A percentile compares a stretch with the other conserved stretches of the same genome.
Conservation (phyloP, 129 eudicot genomes). For the Cynara cardunculus region DNA sequence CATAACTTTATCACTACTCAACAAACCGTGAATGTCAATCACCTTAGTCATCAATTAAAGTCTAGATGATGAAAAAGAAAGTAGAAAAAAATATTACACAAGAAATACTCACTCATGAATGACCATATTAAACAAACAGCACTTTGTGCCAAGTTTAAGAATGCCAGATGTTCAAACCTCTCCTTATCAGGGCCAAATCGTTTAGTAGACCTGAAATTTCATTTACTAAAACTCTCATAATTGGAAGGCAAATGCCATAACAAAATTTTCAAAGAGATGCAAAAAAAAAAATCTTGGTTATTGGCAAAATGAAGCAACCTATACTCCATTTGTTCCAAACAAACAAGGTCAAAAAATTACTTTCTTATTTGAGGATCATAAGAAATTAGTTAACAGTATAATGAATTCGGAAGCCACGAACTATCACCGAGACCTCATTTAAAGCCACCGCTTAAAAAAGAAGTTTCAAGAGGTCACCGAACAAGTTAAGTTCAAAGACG, state of each 20-base stretch:
- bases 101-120: slow-evolving; percentile 61
- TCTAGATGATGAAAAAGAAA: not conserved
- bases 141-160: slow-evolving; percentile 85
- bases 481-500: not conserved
- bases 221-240: not conserved
- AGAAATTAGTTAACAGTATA: no score
- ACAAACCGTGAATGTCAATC: slow-evolving; percentile 11
- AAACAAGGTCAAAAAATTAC: not conserved
- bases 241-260: not conserved
- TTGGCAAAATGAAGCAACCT: not conserved
- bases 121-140: slow-evolving; percentile 93
- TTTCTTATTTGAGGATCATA: not conserved
- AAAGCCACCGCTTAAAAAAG: not conserved
- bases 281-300: not conserved
- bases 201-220: slow-evolving; percentile 76
- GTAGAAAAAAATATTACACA: not conserved
- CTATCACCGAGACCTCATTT: not conserved
- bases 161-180: slow-evolving; percentile 94
- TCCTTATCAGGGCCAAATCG: slow-evolving; percentile 77
- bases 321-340: not conserved
- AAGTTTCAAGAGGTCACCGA: not conserved
- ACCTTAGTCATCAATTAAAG: not conserved
- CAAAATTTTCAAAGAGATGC: not conserved
- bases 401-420: not conserved
- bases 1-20: slow-evolving; percentile 74